Evolutionary conservation across 1,284 basidiomycete genomes (phyloP), one percentile per base, ranked within the genome.

Genomic region (Cutaneotrichosporon arboriforme): DNA sequence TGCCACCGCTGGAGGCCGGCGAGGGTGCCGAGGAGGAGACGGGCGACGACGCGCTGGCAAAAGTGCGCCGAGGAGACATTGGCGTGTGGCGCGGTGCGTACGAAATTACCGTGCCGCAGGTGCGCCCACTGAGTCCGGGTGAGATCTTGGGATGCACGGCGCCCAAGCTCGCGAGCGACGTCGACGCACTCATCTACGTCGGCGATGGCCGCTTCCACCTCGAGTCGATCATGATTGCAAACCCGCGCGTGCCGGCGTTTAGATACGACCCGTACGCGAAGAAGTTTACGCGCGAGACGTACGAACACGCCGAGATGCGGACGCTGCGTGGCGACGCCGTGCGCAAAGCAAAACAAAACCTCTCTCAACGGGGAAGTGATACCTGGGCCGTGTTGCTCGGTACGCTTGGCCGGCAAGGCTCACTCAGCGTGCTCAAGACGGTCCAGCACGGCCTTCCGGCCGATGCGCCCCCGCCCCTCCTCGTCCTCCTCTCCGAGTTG

Each of bases 221-320:
- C 15, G 96, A 99, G 74, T 88, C 89, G 13, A 93, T 97, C 71
- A 99, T 98, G 96, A 97, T 99, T 57, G 91, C 91, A 26, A 99
- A 99, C 72, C 96, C 96, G 0, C 77, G 81, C n/a, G 82, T 97
- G 20, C 91, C 94, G 12, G 93, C 96, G 0, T 98, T 97, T 79
- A 84, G 96, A 26, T 99, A 97, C 75, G 96, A 98, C 68, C 96
- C 96, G 4, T 99, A 98, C 74, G 91, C 90, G 31, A 98, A 98
- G 74, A 93, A 93, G 67, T 81, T 99, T 53, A 97, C 94, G 4
- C 78, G 90, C 59, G 96, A 99, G 70, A 80, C 84, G 5, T 99
- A 98, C 67, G 83, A 93, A 67, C 92, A 98, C 67, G 76, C 78
- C 15, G 85, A 90, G 77, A 98, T 98, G 96, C 82, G 84, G 42